Percentiles rank a stretch among this genome's conserved stretches.
Evolutionary conservation across 768 basidiomycete genomes (phyloP).

Genomic region (Pulveroboletus sp.): DNA sequence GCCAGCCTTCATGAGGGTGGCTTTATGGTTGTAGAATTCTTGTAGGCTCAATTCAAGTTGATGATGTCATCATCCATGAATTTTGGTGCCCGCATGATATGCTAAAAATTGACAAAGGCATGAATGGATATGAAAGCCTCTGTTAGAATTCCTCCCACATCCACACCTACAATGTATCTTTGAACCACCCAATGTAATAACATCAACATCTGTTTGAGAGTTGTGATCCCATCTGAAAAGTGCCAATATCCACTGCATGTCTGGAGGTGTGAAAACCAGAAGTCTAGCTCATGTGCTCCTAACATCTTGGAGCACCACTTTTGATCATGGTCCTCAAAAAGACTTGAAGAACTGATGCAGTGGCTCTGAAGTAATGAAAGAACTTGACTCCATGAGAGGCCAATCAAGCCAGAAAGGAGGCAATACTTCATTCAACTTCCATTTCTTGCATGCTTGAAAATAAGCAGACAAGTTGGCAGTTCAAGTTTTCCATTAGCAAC

Average conservation of each 20-base stretch:
- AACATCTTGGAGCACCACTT: background rate
- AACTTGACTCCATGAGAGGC: background rate
- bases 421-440: background rate
- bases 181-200: background rate
- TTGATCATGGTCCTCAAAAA: background rate
- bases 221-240: background rate
- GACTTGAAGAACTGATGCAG: background rate
- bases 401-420: background rate
- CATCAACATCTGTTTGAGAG: background rate
- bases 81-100: background rate
- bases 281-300: background rate
- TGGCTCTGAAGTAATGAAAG: background rate
- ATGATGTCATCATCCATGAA: background rate
- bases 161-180: background rate
- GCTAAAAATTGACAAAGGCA: background rate
- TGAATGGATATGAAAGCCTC: background rate
- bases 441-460: background rate
- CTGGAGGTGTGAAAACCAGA: background rate
- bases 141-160: background rate
- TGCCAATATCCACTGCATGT: background rate
- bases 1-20: background rate
- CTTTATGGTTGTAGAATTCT: background rate
- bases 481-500: background rate
- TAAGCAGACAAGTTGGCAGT: background rate
- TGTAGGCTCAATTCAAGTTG: background rate